Evolutionary conservation across 768 basidiomycete genomes (phyloP), one percentile per base, ranked within the genome.

Genomic region (Calocybe cyanea): DNA sequence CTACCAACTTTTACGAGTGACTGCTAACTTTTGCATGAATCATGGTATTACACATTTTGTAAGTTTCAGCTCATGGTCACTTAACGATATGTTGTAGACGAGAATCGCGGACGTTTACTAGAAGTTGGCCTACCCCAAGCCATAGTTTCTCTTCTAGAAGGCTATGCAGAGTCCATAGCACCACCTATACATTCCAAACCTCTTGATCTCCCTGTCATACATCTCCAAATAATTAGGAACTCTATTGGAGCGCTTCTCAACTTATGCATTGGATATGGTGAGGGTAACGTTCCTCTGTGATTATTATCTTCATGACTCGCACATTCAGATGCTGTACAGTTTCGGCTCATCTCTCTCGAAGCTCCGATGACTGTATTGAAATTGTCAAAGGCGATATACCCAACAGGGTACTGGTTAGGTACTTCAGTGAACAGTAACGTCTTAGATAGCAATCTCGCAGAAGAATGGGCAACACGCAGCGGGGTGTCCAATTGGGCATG

Each of bases 11-110:
- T 75, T 92, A 43, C 77, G 90, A 46, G 80, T 90, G 11, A 81
- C 80, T 19, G 90, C 90, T 10, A 92, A 92, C 63, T 64, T 92
- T 14, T 90, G 87, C 63, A 82, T 89, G 66, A 87, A 92, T 59
- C 87, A 92, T 55, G 81, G 87, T 82, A 53, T 49, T 15, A 13
- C 21, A 31, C 35, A 39, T 32, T 36, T 31, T 44, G 15, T 41
- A 15, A 38, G 39, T 14, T 43, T 24, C 25, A 38, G 37, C 32
- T 15, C 11, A 39, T 24, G 41, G 47, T 47, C 46, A 20, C 39
- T 39, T 25, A 28, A 28, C 11, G 25, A 6, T 28, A 28, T 28
- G 25, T 25, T 32, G 15, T 47, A 92, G 90, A 92, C 60, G 83
- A 76, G 28, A 92, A 92, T 61, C 74, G 90, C 52, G 78, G 75